Evolutionary conservation across 768 basidiomycete species (phyloP).

Genomic region (Psilocybe cubensis): DNA sequence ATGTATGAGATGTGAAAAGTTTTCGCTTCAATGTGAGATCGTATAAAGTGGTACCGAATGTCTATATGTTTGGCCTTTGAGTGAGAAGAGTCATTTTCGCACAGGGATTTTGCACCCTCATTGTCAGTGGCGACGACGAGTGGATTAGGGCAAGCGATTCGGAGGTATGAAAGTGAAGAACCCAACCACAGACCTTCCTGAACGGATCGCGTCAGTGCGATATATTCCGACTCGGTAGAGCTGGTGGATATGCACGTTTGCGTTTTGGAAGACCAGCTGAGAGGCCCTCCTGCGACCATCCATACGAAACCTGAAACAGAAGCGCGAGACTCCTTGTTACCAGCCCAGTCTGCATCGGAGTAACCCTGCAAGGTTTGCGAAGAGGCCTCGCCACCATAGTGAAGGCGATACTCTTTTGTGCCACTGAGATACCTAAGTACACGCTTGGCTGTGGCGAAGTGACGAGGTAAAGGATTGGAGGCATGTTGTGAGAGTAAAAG

Average conservation of each 20-base stretch:
- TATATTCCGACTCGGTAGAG: slow-evolving; percentile 38
- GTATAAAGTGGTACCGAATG: too few relatives aligned
- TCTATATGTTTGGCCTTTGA: too few relatives aligned
- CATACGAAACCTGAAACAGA: slow-evolving; percentile 35
- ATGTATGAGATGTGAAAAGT: too few relatives aligned
- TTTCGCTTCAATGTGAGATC: too few relatives aligned
- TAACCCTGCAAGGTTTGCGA: slow-evolving; percentile 3
- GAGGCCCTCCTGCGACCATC: slow-evolving; percentile 28
- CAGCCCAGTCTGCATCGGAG: slow-evolving; percentile 23
- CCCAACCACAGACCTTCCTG: too few relatives aligned
- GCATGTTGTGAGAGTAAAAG: slow-evolving; percentile 34
- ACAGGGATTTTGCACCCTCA: too few relatives aligned
- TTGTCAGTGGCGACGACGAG: too few relatives aligned
- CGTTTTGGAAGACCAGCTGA: slow-evolving; percentile 36
- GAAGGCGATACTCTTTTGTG: slow-evolving; percentile 3
- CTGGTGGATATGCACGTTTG: slow-evolving; percentile 31
- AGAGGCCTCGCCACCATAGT: background rate
- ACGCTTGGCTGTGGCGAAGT: slow-evolving; percentile 43
- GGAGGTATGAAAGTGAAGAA: too few relatives aligned
- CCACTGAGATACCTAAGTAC: slow-evolving; percentile 43
- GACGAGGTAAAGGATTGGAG: slow-evolving; percentile 30
- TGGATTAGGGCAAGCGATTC: too few relatives aligned
- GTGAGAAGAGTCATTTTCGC: too few relatives aligned
- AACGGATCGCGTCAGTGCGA: too few relatives aligned
- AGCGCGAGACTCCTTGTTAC: slow-evolving; percentile 26